Evolutionary conservation across 257 asterid genomes (phyloP).

Genomic region (Plantago elongata): DNA sequence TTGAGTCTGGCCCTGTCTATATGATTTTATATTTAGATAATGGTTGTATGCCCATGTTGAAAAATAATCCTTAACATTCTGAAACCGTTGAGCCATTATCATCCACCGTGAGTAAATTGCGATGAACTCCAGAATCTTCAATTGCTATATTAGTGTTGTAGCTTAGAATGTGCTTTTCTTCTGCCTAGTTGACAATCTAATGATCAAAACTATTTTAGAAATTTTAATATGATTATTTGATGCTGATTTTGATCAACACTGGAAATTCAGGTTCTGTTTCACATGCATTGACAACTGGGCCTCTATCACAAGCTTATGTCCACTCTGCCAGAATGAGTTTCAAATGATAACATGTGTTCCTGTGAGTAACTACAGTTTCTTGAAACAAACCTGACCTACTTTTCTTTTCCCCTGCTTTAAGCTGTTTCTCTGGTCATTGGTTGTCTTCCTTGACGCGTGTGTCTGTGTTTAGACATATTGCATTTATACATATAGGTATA

Average conservation of each 20-base stretch:
- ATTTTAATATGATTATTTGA: constrained; percentile 1
- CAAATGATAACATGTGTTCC: constrained; percentile 99
- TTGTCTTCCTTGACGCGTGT: constrained; percentile 9
- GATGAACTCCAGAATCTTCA: not conserved
- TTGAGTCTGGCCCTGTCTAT: not conserved
- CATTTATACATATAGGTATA: not conserved
- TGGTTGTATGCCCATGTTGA: not conserved
- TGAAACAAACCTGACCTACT: not conserved
- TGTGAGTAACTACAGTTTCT: constrained; percentile 53
- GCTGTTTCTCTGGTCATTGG: constrained; percentile 10
- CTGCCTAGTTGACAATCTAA: not conserved
- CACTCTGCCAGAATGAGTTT: constrained; percentile 96
- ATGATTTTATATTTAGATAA: constrained; percentile 6
- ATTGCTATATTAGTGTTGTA: constrained; percentile 1
- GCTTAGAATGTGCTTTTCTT: constrained; percentile 12
- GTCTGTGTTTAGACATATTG: not conserved
- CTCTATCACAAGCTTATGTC: constrained; percentile 91
- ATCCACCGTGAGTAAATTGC: constrained; percentile 7
- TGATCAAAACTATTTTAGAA: not conserved
- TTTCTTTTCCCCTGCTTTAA: not conserved
- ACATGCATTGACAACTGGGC: constrained; percentile 99
- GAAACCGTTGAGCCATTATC: not conserved
- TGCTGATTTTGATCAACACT: constrained; percentile 23
- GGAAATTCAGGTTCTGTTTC: constrained; percentile 93
- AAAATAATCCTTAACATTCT: not conserved